Evolutionary conservation across 352 stramenopile genomes (phyloP), one percentile per base, ranked within the genome.

Genomic region (Hyaloperonospora brassicae): DNA sequence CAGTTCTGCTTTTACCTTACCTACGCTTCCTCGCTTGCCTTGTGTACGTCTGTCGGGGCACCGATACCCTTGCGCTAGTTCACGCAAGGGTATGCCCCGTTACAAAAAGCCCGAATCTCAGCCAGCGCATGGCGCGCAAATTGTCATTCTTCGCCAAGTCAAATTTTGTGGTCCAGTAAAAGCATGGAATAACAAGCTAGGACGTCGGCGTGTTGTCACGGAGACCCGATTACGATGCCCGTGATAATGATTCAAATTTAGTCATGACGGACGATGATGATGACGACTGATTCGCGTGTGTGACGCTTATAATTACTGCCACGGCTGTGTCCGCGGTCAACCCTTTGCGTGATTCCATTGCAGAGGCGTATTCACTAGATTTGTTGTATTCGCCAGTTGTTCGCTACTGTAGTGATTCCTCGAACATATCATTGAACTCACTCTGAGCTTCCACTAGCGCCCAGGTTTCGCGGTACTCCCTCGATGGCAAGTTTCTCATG

Each of bases 261-360:
- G 11, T 14, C 38, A 23, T 21, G 11, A 43, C 38, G 12, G 38
- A 22, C 1, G 38, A 17, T 5, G 13, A 43, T 23, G 38, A 43
- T 21, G 38, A 43, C 12, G 38, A 22, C 11, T 43, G 38, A 2
- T 6, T 22, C 11, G 38, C 38, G 12, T 43, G 38, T 43, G 38
- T 22, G 38, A 22, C 35, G 14, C 38, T 43, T 22, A 14, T 10
- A 23, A 43, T 43, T 22, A 43, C 21, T 43, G 13, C 38, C 14
- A 43, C 38, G 38, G 38, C 38, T 43, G 38, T 43, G 38, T 43
- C 38, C 14, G 38, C 38, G 14, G 38, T 43, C 38, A 43, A 43
- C 2, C 38, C 38, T 17, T 22, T 17, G 13, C 10, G 38, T 22
- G 38, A 21, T 43, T n/a, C n/a, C 12, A 43, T 43, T 22, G 38